Conservation (phyloP, 768 basidiomycete genomes). For the Pluteus cervinus region DNA sequence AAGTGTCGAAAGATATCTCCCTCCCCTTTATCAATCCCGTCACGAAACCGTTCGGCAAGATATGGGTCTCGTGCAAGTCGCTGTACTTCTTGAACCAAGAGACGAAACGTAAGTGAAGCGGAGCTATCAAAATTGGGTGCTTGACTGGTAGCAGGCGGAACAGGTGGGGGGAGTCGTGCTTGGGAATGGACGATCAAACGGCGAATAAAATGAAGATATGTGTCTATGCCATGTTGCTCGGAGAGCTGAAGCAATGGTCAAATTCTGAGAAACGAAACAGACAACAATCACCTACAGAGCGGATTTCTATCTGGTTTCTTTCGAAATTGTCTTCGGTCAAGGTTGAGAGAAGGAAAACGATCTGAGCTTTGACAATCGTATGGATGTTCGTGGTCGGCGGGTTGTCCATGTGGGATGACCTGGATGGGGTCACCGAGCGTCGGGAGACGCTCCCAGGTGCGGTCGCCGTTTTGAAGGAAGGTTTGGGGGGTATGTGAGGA, state of each 20-base stretch:
- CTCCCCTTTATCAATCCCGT: conserved; percentile 84
- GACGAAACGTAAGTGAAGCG: conserved; percentile 72
- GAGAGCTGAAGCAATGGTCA: conserved; percentile 58
- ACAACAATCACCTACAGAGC: conserved; percentile 60
- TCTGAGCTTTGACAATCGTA: conserved; percentile 94
- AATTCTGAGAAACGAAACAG: conserved; percentile 8
- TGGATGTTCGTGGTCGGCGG: conserved; percentile 82
- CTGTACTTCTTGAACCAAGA: conserved; percentile 84
- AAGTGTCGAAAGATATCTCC: conserved; percentile 80
- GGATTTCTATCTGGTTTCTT: conserved; percentile 89
- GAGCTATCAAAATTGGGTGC: conserved; percentile 82
- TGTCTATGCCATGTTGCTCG: conserved; percentile 95
- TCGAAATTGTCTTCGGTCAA: conserved; percentile 97
- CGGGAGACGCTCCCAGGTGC: conserved; percentile 61
- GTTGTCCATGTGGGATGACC: conserved; percentile 86
- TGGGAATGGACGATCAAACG: conserved; percentile 89
- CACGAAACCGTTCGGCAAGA: conserved; percentile 85
- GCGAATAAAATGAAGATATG: conserved; percentile 96
- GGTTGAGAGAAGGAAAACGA: conserved; percentile 94
- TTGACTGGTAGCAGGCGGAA: conserved; percentile 53
- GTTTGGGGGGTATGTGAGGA: conserved; percentile 31
- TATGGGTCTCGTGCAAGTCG: conserved; percentile 87
- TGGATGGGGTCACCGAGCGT: conserved; percentile 71
- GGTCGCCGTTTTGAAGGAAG: conserved; percentile 62
- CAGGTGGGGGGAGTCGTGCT: conserved; percentile 54